Evolutionary conservation across 306 rosid genomes (phyloP).

Genomic region (Quercus glauca): DNA sequence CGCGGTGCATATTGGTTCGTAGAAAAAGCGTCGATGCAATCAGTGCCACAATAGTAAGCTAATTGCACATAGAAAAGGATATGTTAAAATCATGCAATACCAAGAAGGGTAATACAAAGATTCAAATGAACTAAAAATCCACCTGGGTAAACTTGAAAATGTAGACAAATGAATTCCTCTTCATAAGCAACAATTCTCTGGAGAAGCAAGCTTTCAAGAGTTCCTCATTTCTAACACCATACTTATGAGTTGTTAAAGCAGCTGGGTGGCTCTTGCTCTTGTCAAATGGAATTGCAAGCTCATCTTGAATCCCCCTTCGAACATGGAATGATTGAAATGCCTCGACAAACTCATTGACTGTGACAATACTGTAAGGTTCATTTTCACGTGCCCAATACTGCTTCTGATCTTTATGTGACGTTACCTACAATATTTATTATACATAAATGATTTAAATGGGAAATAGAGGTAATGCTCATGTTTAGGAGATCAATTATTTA

Average conservation of each 20-base stretch:
- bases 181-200: slow-evolving; percentile 39
- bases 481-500: neutral
- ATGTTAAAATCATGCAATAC: too few species aligned
- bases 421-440: slow-evolving; percentile 29
- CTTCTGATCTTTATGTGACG: slow-evolving; percentile 47
- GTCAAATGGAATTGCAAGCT: slow-evolving; percentile 37
- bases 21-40: too few species aligned
- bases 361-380: slow-evolving; percentile 27
- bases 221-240: slow-evolving; percentile 29
- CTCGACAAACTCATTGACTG: slow-evolving; percentile 26
- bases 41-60: too few species aligned
- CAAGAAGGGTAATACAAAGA: too few species aligned
- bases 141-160: slow-evolving; percentile 39
- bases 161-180: slow-evolving; percentile 47
- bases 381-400: slow-evolving; percentile 40
- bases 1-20: too few species aligned
- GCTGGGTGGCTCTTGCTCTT: slow-evolving; percentile 39
- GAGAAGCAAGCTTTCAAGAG: slow-evolving; percentile 40
- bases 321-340: slow-evolving; percentile 35
- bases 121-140: neutral
- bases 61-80: too few species aligned
- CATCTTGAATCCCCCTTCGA: slow-evolving; percentile 33
- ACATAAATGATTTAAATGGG: neutral
- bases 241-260: slow-evolving; percentile 27
- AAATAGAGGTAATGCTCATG: neutral